Percentiles rank a stretch among this genome's conserved stretches.
Evolutionary conservation across 139 green algal species (phyloP).

Genomic region (Astrephomene gubernaculifera): DNA sequence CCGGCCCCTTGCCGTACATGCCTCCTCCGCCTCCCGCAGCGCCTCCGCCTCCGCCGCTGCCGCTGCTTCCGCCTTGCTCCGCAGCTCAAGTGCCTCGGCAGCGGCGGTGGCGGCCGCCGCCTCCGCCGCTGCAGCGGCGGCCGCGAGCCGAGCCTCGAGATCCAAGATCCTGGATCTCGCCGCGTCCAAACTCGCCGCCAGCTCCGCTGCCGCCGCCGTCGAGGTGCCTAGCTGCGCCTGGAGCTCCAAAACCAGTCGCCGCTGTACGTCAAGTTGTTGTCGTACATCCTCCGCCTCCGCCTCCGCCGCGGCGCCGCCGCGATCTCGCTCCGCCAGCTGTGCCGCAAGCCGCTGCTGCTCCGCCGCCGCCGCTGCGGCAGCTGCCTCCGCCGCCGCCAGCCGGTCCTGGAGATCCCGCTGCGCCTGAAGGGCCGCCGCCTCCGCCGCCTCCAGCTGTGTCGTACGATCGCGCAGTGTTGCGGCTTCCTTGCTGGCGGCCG

Average conservation of each 20-base stretch:
- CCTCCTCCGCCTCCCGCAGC: neutral
- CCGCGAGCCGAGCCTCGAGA: neutral
- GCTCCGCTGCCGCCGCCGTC: neutral
- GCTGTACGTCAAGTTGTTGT: constrained; percentile 4
- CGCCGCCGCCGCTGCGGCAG: neutral
- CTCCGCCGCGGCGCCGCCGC: neutral
- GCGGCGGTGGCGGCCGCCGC: neutral
- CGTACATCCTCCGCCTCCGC: neutral
- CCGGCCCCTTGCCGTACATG: neutral
- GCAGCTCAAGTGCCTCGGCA: neutral
- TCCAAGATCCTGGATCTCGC: neutral
- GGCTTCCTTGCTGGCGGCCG: neutral
- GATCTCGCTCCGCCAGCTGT: neutral
- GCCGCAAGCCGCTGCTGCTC: neutral
- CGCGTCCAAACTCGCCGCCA: neutral
- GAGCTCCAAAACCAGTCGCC: neutral
- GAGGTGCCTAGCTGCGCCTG: neutral
- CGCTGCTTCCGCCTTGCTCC: neutral
- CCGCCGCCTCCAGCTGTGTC: constrained; percentile 1
- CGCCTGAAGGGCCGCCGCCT: neutral
- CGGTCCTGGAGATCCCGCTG: neutral
- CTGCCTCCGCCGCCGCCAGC: neutral
- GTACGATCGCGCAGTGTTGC: neutral
- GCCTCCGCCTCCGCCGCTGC: neutral
- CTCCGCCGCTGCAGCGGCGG: neutral